Conservation (phyloP, 768 basidiomycete genomes). For the Galerina marginata region DNA sequence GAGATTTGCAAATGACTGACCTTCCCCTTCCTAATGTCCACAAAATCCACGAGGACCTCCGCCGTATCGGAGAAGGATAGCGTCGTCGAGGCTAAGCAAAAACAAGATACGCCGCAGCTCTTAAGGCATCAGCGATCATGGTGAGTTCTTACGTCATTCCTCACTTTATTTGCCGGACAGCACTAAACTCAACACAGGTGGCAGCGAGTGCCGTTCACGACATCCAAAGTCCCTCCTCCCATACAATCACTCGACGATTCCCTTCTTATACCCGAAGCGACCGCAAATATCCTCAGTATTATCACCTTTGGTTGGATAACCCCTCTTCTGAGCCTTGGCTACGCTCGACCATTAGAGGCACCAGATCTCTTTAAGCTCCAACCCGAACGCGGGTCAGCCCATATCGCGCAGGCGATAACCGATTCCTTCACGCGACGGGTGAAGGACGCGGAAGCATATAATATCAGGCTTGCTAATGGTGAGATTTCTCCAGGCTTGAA, state of each 20-base stretch:
- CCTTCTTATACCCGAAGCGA: slow-evolving; percentile 65
- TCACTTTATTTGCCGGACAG: not conserved
- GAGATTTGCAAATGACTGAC: not conserved
- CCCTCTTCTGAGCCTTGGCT: slow-evolving; percentile 73
- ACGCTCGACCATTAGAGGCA: slow-evolving; percentile 79
- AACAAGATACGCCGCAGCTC: slow-evolving; percentile 5
- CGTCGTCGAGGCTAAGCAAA: slow-evolving; percentile 8
- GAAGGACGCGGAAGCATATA: slow-evolving; percentile 69
- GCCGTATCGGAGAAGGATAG: slow-evolving; percentile 13
- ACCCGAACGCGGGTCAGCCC: slow-evolving; percentile 59
- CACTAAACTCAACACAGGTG: slow-evolving; percentile 22
- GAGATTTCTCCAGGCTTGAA: slow-evolving; percentile 62
- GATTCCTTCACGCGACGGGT: slow-evolving; percentile 66
- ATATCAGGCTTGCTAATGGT: slow-evolving; percentile 67
- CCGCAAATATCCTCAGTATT: slow-evolving; percentile 61
- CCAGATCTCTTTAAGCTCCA: slow-evolving; percentile 83
- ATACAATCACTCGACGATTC: slow-evolving; percentile 65
- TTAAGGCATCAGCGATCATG: slow-evolving; percentile 12
- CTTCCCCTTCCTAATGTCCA: slow-evolving; percentile 4
- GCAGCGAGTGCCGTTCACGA: slow-evolving; percentile 46
- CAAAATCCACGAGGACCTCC: slow-evolving; percentile 4
- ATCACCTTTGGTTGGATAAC: slow-evolving; percentile 82
- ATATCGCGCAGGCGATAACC: slow-evolving; percentile 67
- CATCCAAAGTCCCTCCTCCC: slow-evolving; percentile 46
- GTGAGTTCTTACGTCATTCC: slow-evolving; percentile 12